Evolutionary conservation across 2,329 filamentous ascomycete species (phyloP).

Genomic region (Aspergillus sp.): DNA sequence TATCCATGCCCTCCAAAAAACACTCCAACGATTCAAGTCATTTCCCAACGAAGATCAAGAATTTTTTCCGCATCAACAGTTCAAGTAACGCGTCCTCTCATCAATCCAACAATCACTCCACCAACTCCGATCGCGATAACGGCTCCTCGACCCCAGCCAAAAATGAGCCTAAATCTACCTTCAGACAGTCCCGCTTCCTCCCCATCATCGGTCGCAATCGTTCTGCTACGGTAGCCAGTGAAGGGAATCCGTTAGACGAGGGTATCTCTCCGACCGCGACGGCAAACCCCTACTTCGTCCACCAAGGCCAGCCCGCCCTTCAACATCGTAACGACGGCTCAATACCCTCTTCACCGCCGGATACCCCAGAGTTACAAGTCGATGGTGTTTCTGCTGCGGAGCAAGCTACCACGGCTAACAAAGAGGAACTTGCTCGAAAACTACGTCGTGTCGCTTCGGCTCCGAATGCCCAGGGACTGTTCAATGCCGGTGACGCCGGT

Average conservation of each 20-base stretch:
- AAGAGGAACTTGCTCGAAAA: conserved; percentile 92
- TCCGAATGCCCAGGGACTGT: conserved; percentile 93
- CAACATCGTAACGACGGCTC: conserved; percentile 94
- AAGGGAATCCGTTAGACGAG: conserved; percentile 88
- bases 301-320: conserved; percentile 89
- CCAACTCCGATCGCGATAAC: conserved; percentile 36
- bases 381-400: conserved; percentile 65
- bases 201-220: conserved; percentile 83
- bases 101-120: conserved; percentile 27
- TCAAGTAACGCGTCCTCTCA: conserved; percentile 46
- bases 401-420: conserved; percentile 73
- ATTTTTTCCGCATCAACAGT: conserved; percentile 68
- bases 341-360: conserved; percentile 86
- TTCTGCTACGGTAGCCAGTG: conserved; percentile 86
- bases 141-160: conserved; percentile 49
- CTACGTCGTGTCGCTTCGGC: conserved; percentile 92
- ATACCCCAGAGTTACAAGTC: conserved; percentile 77
- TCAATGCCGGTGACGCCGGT: conserved; percentile 60
- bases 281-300: conserved; percentile 95
- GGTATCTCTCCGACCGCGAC: conserved; percentile 86
- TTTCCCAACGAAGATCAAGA: conserved; percentile 65
- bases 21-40: conserved; percentile 47
- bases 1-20: conserved; percentile 47
- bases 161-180: conserved; percentile 64
- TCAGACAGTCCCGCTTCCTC: conserved; percentile 86